Evolutionary conservation across 2,329 filamentous ascomycete genomes (phyloP).

Genomic region (Arachnopeziza araneosa): DNA sequence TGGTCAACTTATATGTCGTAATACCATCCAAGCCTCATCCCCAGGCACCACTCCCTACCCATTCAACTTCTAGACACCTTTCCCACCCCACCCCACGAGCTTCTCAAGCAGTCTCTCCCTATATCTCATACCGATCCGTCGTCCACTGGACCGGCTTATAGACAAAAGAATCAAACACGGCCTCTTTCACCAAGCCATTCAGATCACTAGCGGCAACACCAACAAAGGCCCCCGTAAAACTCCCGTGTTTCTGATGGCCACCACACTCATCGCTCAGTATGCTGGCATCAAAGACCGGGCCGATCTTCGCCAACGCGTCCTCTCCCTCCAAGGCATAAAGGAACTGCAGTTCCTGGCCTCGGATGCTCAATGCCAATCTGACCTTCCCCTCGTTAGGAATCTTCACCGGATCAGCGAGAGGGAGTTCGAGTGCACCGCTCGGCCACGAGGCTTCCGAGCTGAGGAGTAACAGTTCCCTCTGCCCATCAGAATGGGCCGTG

Average conservation of each 20-base stretch:
- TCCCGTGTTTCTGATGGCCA: slow-evolving; percentile 54
- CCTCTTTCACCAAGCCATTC: slow-evolving; percentile 49
- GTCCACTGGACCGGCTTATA: slow-evolving; percentile 44
- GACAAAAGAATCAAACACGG: slow-evolving; percentile 46
- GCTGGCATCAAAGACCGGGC: slow-evolving; percentile 52
- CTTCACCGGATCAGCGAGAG: slow-evolving; percentile 37
- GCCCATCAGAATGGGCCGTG: slow-evolving; percentile 48
- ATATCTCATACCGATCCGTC: slow-evolving; percentile 46
- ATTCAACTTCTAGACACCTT: too few species aligned
- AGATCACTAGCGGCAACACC: slow-evolving; percentile 17
- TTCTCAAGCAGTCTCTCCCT: background rate
- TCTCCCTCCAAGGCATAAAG: slow-evolving; percentile 45
- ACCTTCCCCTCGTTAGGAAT: slow-evolving; percentile 53
- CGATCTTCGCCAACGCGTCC: slow-evolving; percentile 42
- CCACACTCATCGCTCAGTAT: slow-evolving; percentile 59
- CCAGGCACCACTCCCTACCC: too few species aligned
- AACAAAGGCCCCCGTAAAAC: slow-evolving; percentile 58
- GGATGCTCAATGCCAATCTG: slow-evolving; percentile 44
- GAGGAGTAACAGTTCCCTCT: slow-evolving; percentile 52
- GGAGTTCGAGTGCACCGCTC: slow-evolving; percentile 40
- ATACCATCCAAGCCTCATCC: too few species aligned
- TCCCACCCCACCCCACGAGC: too few species aligned
- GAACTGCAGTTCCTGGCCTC: slow-evolving; percentile 50
- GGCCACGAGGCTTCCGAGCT: slow-evolving; percentile 53
- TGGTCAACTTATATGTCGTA: too few species aligned